Base-by-base conservation (phyloP, 1,139 yeast species). In the Pichia sorboxylosa region DNA sequence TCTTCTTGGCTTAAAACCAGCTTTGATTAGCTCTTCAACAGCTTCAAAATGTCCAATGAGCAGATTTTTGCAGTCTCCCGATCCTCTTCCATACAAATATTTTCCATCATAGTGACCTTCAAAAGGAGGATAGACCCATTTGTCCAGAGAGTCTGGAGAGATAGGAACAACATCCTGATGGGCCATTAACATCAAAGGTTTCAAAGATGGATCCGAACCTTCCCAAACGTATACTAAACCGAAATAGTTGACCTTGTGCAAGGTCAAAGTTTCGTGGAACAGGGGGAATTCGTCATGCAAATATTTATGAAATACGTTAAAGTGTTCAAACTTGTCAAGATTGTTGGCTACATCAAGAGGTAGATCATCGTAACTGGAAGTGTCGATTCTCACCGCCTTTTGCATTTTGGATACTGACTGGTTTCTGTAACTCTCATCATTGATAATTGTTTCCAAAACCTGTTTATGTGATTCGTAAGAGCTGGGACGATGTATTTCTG, bases 191-290 rank as follows among this genome's bases (percentile, higher is more conserved):
- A 66, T 38, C 2, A 66, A 34, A 4, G 73, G 73, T 39, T 64
- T 58, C 36, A 62, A 30, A 40, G 40, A 28, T 36, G 49, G 39
- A 52, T 64, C 30, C 40, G 55, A 49, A 14, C 93, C 93, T 46
- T 69, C 57, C 78, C 83, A 77, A 18, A 75, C 66, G 48, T 64
- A 73, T 13, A 82, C 65, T 37, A 82, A 58, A 1, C 85, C 90
- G 41, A 73, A 68, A 24, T 71, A 65, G 48, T 82, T 81, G 32
- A 81, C 73, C 24, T 59, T 63, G 30, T 73, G 74, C 21, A 74
- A 59, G 33, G 61, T 59, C 36, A 75, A 53, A 16, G 62, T 47
- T 26, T 58, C 42, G 47, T 71, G 69, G 13, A 79, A 68, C 28
- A 58, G 42, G 1, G 92, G 90, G 58, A 76, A 82, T 0, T 78